Evolutionary conservation across 345 rosid genomes (phyloP), one percentile per base, ranked within the genome.

Genomic region (Punica granatum): DNA sequence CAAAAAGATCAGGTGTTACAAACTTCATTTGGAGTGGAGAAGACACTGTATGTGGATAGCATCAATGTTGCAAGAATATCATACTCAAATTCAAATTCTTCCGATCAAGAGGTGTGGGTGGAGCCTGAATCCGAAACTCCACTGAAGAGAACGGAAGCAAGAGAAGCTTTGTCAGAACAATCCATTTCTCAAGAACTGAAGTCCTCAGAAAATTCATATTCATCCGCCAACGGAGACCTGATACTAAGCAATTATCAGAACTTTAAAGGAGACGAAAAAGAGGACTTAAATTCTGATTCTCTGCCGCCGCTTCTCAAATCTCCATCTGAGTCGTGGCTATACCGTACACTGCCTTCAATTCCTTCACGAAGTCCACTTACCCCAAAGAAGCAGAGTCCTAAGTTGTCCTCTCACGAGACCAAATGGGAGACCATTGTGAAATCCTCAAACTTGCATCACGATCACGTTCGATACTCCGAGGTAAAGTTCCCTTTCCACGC

Each of bases 391-490:
- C 76, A 74, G 64, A 81, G 76, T 67, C 60, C 74, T 33, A 71
- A 74, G 71, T 66, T 73, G 44, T 54, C 73, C 42, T 71, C 80
- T 34, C 72, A 73, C 5, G 70, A 62, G 66, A 65, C 92, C 77
- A 94, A 84, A 80, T 94, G 99, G 99, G 99, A 94, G 81, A 91
- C 87, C 39, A 91, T 94, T 75, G 97, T 94, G 14, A 91, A 94
- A 81, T 86, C 95, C 60, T 94, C 97, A 0, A 49, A 84, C 44
- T 72, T 74, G 76, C 97, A 82, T 75, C 88, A 87, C 58, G 95
- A 91, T 78, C 95, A 88, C 67, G 79, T 76, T 16, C 88, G 97
- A n/a, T 91, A 88, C 71, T 89, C 97, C 1, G 84, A 94, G 86
- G 97, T 94, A 86, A 72, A 11, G 18, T 66, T 18, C 33, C 33